Conservation (phyloP, 2,329 filamentous ascomycete species). For the Cryphonectria nitschkei region DNA sequence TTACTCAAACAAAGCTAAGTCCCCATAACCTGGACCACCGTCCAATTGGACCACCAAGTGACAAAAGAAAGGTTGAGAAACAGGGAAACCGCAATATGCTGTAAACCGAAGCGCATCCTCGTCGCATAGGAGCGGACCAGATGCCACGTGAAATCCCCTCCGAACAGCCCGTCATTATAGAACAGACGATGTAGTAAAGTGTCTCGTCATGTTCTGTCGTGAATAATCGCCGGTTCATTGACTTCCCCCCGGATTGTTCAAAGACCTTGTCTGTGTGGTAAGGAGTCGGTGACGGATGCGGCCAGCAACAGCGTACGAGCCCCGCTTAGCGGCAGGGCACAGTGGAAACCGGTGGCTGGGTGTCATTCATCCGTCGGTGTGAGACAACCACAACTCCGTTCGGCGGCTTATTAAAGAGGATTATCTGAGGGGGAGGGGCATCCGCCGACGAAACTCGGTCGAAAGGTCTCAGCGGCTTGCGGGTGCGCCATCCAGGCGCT, state of each 20-base stretch:
- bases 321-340: background rate
- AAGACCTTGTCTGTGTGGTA: background rate
- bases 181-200: background rate
- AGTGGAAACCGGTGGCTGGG: conserved; percentile 9
- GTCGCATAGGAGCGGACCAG: conserved; percentile 11
- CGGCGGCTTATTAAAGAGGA: background rate
- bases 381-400: background rate
- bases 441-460: background rate
- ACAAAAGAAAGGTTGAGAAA: conserved; percentile 2
- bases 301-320: background rate
- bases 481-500: conserved; percentile 3
- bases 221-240: background rate
- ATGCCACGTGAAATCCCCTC: background rate
- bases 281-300: background rate
- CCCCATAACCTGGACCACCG: conserved; percentile 19
- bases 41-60: conserved; percentile 2
- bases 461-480: conserved; percentile 3
- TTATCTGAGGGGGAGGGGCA: background rate
- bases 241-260: background rate
- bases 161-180: conserved; percentile 7
- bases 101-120: conserved; percentile 13
- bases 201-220: conserved; percentile 1
- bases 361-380: background rate
- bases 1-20: conserved; percentile 25
- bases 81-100: conserved; percentile 21